Evolutionary conservation across 2,329 filamentous ascomycete genomes (phyloP).

Genomic region (Keithomyces neogunnii): DNA sequence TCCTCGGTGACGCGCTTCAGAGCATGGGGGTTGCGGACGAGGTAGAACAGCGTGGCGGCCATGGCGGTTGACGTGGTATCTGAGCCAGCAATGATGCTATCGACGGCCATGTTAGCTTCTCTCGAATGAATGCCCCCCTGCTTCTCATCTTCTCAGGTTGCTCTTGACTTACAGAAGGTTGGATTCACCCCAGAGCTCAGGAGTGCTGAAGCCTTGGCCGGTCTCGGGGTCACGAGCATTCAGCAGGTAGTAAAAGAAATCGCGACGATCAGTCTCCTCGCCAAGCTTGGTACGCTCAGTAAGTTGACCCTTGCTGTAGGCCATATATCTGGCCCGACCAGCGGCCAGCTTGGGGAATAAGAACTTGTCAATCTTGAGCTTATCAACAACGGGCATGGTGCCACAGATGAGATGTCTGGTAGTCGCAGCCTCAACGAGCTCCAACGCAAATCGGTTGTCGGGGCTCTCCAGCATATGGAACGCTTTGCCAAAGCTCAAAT

Average conservation of each 20-base stretch:
- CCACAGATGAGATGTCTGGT: slow-evolving; percentile 64
- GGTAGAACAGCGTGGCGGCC: slow-evolving; percentile 55
- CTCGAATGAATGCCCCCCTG: no score
- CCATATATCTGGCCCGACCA: slow-evolving; percentile 61
- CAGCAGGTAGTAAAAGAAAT: slow-evolving; percentile 70
- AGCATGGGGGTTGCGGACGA: slow-evolving; percentile 41
- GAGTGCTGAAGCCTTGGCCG: slow-evolving; percentile 54
- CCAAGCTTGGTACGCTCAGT: slow-evolving; percentile 58
- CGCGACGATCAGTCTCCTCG: slow-evolving; percentile 57
- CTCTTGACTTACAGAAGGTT: slow-evolving; percentile 47
- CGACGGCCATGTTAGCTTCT: no score
- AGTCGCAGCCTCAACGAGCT: slow-evolving; percentile 58
- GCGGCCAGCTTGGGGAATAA: slow-evolving; percentile 59
- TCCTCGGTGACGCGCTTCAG: slow-evolving; percentile 41
- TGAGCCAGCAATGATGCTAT: slow-evolving; percentile 58
- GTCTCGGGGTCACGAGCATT: slow-evolving; percentile 65
- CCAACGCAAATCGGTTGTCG: slow-evolving; percentile 58
- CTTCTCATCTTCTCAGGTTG: no score
- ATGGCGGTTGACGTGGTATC: slow-evolving; percentile 65
- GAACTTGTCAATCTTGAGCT: slow-evolving; percentile 57
- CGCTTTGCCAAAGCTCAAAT: slow-evolving; percentile 52
- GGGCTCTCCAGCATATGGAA: slow-evolving; percentile 52
- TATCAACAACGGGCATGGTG: slow-evolving; percentile 61
- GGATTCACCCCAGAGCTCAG: slow-evolving; percentile 63
- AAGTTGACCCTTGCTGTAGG: slow-evolving; percentile 60